These are phyloP conservation scores for Trichoderma koningiopsis DNA, from an alignment of 2,329 filamentous ascomycete species.

Conservation along the genomic window DNA sequence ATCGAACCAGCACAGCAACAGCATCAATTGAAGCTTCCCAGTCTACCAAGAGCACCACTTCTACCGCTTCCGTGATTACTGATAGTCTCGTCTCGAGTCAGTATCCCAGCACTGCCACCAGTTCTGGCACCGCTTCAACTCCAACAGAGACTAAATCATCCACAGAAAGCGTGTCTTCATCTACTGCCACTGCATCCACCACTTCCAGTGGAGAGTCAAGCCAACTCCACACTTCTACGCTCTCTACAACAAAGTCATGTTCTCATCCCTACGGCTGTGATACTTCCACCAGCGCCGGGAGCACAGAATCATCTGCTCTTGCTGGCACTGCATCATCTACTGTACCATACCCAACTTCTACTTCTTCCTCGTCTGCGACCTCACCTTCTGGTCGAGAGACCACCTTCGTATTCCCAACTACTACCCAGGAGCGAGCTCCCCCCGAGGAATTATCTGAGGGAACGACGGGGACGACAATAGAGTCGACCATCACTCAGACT, in stretches of 20 bases:
- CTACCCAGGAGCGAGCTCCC: neutral
- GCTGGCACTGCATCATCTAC: neutral
- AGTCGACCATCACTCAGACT: conserved; percentile 22
- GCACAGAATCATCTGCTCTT: conserved; percentile 11
- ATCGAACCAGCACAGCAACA: neutral
- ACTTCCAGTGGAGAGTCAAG: conserved; percentile 1
- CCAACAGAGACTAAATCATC: neutral
- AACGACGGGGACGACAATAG: neutral
- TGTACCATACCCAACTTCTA: neutral
- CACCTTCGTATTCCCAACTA: conserved; percentile 2
- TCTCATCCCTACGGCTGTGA: conserved; percentile 25
- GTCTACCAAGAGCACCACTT: neutral
- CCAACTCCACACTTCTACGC: neutral
- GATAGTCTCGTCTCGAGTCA: conserved; percentile 10
- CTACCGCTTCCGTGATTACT: neutral
- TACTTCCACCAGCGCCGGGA: conserved; percentile 6
- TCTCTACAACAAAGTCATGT: conserved; percentile 5
- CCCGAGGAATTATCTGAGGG: conserved; percentile 1
- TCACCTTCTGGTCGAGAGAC: neutral
- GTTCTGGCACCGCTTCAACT: neutral
- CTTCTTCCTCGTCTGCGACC: neutral
- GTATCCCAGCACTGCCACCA: neutral
- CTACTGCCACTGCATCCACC: neutral
- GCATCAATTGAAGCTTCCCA: neutral
- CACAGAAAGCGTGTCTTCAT: neutral